Evolutionary conservation across 352 stramenopile genomes (phyloP), one percentile per base, ranked within the genome.

Genomic region (Phytophthora vignae): DNA sequence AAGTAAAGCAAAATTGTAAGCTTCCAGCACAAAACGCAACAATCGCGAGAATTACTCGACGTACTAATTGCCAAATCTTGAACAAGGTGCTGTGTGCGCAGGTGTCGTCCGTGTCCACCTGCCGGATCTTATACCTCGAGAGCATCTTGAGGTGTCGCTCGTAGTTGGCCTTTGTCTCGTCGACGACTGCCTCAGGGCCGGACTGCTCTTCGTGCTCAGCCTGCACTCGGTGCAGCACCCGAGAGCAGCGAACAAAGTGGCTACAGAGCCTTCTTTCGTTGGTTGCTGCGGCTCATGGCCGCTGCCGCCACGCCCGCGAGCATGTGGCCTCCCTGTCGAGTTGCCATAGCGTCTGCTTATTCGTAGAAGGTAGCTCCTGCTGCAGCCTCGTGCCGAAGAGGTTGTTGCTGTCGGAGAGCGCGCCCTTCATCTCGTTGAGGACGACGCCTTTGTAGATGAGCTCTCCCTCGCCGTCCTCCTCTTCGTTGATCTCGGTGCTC

Each of bases 371-470:
- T 77, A 99, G 82, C 46, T 86, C 88, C 62, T 95, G 83, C 77
- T 99, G 96, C 49, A 97, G 79, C 55, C 90, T 92, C 36, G 94
- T 94, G 31, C 84, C 87, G 52, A 99, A 91, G 15, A 99, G 77
- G 42, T 95, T 98, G 77, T 98, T 96, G 55, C 95, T 95, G 64
- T 95, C 96, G 14, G 94, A 99, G 66, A 99, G 96, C 5, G 99
- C 96, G 52, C 98, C 97, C 77, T 99, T 99, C 98, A 99, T 99
- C 84, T 99, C 98, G 73, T 99, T 99, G 76, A 98, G 98, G 17
- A 99, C 98, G n/a, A 99, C 97, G 50, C 98, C 98, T 64, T 95
- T 95, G 71, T 89, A 91, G 36, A 86, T 62, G 8, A 95, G 78
- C 29, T 85, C 65, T 22, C 74, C 67, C 27, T 87, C 74, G 56